A percentile compares a stretch with the other conserved stretches of the same genome.
phyloP scores from a whole-genome alignment of 768 basidiomycete species.

The Suillus bovinus region DNA sequence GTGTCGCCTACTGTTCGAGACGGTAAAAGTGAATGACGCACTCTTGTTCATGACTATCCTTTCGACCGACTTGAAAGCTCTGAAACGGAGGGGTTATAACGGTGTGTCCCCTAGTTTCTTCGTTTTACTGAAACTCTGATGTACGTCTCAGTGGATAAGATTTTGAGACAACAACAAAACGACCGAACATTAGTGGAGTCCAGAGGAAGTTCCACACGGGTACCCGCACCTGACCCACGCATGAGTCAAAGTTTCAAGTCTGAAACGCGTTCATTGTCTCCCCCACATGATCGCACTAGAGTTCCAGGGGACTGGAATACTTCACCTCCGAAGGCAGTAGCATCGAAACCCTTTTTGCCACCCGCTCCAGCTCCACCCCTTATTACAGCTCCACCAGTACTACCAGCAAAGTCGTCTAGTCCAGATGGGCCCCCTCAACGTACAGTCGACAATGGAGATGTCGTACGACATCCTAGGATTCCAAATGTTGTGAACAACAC shows the following conservation, averaged over 20 bases:
- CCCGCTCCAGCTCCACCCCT: slow-evolving; percentile 17
- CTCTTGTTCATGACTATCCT: slow-evolving; percentile 92
- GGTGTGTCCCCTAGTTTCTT: slow-evolving; percentile 42
- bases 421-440: slow-evolving; percentile 1
- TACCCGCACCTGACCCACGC: slow-evolving; percentile 19
- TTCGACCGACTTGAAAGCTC: slow-evolving; percentile 81
- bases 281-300: slow-evolving; percentile 18
- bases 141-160: slow-evolving; percentile 71
- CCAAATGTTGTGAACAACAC: slow-evolving; percentile 15
- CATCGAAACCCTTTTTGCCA: neutral
- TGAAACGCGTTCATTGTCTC: slow-evolving; percentile 19
- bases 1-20: slow-evolving; percentile 75
- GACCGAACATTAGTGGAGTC: slow-evolving; percentile 58
- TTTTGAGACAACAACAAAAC: slow-evolving; percentile 79
- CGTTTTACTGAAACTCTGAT: slow-evolving; percentile 2
- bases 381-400: slow-evolving; percentile 3
- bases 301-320: slow-evolving; percentile 26
- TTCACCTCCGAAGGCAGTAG: slow-evolving; percentile 1
- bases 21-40: slow-evolving; percentile 82
- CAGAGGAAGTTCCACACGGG: slow-evolving; percentile 24
- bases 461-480: slow-evolving; percentile 3
- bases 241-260: slow-evolving; percentile 8
- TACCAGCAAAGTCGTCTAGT: slow-evolving; percentile 7
- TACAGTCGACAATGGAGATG: slow-evolving; percentile 7
- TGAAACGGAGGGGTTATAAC: slow-evolving; percentile 85